These are phyloP conservation scores for Lachancea cidri DNA, from an alignment of 805 yeast genomes.

Conservation along the genomic window DNA sequence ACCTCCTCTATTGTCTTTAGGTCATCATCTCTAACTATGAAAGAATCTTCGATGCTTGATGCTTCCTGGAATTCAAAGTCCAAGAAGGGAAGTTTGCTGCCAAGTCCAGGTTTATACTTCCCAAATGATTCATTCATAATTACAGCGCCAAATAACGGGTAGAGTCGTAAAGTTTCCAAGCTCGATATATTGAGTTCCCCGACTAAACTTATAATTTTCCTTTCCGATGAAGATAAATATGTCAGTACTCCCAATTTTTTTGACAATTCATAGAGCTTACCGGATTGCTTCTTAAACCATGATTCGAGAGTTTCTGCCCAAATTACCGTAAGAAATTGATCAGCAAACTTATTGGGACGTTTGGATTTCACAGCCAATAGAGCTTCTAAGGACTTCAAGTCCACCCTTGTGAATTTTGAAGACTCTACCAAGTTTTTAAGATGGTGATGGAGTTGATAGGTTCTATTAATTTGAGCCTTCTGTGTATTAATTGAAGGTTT, in stretches of 20 bases:
- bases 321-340: slow-evolving; percentile 44
- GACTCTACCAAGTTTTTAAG: slow-evolving; percentile 43
- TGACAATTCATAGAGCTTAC: slow-evolving; percentile 40
- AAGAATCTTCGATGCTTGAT: too few relatives aligned
- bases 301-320: slow-evolving; percentile 61
- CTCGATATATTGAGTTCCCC: slow-evolving; percentile 43
- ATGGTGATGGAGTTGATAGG: slow-evolving; percentile 46
- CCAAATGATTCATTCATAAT: slow-evolving; percentile 45
- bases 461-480: slow-evolving; percentile 31
- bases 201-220: slow-evolving; percentile 39
- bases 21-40: slow-evolving; percentile 28
- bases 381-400: slow-evolving; percentile 41
- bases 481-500: slow-evolving; percentile 28
- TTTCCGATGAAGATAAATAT: slow-evolving; percentile 42
- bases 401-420: slow-evolving; percentile 42
- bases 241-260: slow-evolving; percentile 50
- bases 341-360: slow-evolving; percentile 40
- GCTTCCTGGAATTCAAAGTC: slow-evolving; percentile 13
- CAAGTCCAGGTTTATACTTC: slow-evolving; percentile 46
- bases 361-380: slow-evolving; percentile 34
- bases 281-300: slow-evolving; percentile 52
- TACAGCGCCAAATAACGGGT: slow-evolving; percentile 54
- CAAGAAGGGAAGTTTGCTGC: slow-evolving; percentile 42
- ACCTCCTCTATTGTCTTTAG: slow-evolving; percentile 46
- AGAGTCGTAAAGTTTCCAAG: slow-evolving; percentile 38